A percentile compares a stretch with the other conserved stretches of the same genome.
Evolutionary conservation across 371 early-diverging fungal genomes (phyloP).

Genomic region (Mortierella sp.): DNA sequence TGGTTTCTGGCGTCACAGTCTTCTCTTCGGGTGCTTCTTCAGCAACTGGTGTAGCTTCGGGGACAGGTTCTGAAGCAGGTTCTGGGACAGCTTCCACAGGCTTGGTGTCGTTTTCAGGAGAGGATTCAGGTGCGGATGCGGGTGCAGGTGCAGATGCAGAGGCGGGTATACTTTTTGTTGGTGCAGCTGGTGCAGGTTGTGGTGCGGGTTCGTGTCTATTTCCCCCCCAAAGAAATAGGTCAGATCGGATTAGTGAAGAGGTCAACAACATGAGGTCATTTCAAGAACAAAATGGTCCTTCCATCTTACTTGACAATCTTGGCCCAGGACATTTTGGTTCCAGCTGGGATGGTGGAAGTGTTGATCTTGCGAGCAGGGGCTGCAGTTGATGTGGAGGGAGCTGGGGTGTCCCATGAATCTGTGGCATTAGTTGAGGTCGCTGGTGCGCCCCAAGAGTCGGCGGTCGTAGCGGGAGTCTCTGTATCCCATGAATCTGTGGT

Average conservation of each 20-base stretch:
- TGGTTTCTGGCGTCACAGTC: constrained; percentile 17
- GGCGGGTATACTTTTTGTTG: constrained; percentile 54
- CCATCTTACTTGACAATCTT: constrained; percentile 77
- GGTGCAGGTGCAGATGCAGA: constrained; percentile 25
- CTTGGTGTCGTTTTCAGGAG: constrained; percentile 23
- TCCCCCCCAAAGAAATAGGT: constrained; percentile 6
- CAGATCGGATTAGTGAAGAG: not conserved
- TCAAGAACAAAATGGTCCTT: not conserved
- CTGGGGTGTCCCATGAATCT: constrained; percentile 51
- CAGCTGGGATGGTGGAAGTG: constrained; percentile 50
- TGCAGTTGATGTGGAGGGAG: not conserved
- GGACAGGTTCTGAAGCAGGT: constrained; percentile 20
- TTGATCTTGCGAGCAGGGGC: constrained; percentile 41
- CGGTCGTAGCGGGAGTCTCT: constrained; percentile 1
- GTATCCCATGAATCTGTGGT: constrained; percentile 5
- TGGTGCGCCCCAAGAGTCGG: constrained; percentile 15
- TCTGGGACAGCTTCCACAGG: constrained; percentile 34
- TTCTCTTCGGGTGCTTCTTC: constrained; percentile 24
- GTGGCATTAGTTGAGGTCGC: constrained; percentile 10
- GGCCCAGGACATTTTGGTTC: constrained; percentile 79
- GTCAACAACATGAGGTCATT: not conserved
- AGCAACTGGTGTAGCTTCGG: constrained; percentile 12
- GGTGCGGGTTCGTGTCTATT: constrained; percentile 61
- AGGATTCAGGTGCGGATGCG: constrained; percentile 21
- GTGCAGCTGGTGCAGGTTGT: constrained; percentile 45